Evolutionary conservation across 1,284 basidiomycete genomes (phyloP), one percentile per base, ranked within the genome.

Genomic region (Bondarzewia mesenterica): DNA sequence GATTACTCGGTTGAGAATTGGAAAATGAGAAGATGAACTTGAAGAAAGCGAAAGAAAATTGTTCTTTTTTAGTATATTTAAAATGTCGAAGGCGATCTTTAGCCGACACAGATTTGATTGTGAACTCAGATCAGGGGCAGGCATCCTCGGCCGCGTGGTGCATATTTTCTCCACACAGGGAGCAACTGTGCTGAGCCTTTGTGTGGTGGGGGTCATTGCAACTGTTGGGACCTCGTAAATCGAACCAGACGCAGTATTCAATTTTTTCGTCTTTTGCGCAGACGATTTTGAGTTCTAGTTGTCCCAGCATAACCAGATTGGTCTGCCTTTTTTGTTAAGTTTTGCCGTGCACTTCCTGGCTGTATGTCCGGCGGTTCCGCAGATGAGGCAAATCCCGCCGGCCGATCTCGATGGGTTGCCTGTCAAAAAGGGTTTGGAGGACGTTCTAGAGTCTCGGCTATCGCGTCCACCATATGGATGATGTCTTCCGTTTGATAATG

Each of bases 101-200:
- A 39, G 18, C 35, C 8, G 16, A 15, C 7, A 14, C 7, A 38
- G 12, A 7, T 22, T 23, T 7, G 14, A 27, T 15, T 7, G 6
- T 16, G 14, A 15, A n/a, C n/a, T n/a, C n/a, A n/a, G n/a, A 16
- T 20, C 15, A 7, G 12, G 20, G 10, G 51, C 52, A 54, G 39
- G 25, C 39, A 32, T 40, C 38, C 44, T 8, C 26, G 36, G 21
- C 22, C 22, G 41, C 55, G 37, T 27, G 37, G 50, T 56, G 55
- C 20, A 39, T 42, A 41, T 49, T 20, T 41, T 49, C 21, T 3
- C 55, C 55, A 38, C 55, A 56, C 39, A 57, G 44, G 23, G 49
- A 52, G 44, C 55, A 57, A 18, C 32, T 29, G 46, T 57, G n/a
- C n/a, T n/a, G n/a, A n/a, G n/a, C 52, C 20, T 37, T 39, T 20